Base-by-base conservation (phyloP, 139 green algal species). In the Closterium sp. region DNA sequence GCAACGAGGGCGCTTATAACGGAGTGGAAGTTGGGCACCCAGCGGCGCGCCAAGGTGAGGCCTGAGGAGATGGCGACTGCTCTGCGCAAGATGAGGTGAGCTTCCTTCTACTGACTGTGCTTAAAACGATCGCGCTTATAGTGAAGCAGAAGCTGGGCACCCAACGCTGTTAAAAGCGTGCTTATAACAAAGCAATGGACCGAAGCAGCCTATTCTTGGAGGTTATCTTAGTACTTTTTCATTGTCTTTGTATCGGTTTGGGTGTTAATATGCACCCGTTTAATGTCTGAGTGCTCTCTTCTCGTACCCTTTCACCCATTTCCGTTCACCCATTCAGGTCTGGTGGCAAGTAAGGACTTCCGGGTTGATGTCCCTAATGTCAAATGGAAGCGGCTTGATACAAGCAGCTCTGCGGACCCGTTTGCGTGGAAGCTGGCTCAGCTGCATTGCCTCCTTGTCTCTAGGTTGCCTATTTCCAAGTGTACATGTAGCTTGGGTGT, bases 11-110 rank as follows among this genome's bases (percentile, higher is more conserved):
- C n/a, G n/a, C n/a, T n/a, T n/a, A n/a, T 99, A 8, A 96, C 96
- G 87, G 99, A 99, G 96, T 95, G 95, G 91, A 99, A 99, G 96
- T 95, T 99, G 85, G 97, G 97, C 87, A 99, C 97, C 34, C 97
- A 99, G 95, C 91, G 97, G 33, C 96, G 98, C 43, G 98, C 96
- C 93, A 99, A 99, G 97, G 96, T 93, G 89, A 99, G 99, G 96
- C 94, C 97, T 34, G 98, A 99, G 96, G 97, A 99, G 96, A 94
- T 94, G 91, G 32, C 87, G 23, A 36, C 64, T 81, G 87, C 91
- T 32, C 91, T 93, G 0, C 91, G 91, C 55, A 93, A 93, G 91
- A 36, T 31, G 25, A 93, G 90, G 90, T 91, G 55, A 76, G 55
- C 21, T 16, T 69, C 43, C 23, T 25, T n/a, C n/a, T 25, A 25